Percentiles rank a stretch among this genome's conserved stretches.
phyloP scores from a whole-genome alignment of 441 rosid genomes.

The Brassica hybrid region DNA sequence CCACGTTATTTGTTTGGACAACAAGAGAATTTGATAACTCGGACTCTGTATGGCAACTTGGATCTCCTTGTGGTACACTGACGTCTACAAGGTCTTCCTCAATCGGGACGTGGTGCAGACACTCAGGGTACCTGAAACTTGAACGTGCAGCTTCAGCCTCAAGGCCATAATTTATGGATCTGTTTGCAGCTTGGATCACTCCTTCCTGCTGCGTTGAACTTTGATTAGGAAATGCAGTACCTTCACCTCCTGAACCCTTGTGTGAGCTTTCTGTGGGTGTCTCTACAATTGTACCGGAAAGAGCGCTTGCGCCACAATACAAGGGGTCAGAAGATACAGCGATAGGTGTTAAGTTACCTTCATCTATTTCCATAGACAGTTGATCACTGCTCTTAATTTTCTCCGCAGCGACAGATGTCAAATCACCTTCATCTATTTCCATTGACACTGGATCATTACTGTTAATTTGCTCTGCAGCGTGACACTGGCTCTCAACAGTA shows the following conservation, averaged over 20 bases:
- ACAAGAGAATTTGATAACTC: constrained; percentile 44
- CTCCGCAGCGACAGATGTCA: constrained; percentile 36
- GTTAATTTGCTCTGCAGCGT: constrained; percentile 31
- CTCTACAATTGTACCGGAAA: constrained; percentile 39
- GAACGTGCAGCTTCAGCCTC: constrained; percentile 45
- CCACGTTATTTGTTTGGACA: constrained; percentile 43
- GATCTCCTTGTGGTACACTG: constrained; percentile 42
- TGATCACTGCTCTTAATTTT: constrained; percentile 42
- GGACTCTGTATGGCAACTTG: constrained; percentile 35
- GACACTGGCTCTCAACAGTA: constrained; percentile 41
- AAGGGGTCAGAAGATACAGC: constrained; percentile 47
- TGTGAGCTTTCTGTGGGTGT: constrained; percentile 43
- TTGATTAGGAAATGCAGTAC: constrained; percentile 35
- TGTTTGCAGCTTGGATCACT: constrained; percentile 45
- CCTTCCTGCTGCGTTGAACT: constrained; percentile 39
- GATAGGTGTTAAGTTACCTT: constrained; percentile 43
- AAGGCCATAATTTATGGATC: constrained; percentile 29
- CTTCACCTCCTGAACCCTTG: constrained; percentile 42
- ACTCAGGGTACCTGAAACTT: constrained; percentile 48
- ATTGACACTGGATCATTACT: constrained; percentile 37
- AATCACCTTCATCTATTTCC: constrained; percentile 42
- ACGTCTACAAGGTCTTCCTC: constrained; percentile 44
- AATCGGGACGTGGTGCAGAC: constrained; percentile 48
- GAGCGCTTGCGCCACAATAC: constrained; percentile 45
- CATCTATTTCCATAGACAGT: constrained; percentile 38